phyloP scores from a whole-genome alignment of 2,329 filamentous ascomycete species.

The Parastagonospora nodorum region DNA sequence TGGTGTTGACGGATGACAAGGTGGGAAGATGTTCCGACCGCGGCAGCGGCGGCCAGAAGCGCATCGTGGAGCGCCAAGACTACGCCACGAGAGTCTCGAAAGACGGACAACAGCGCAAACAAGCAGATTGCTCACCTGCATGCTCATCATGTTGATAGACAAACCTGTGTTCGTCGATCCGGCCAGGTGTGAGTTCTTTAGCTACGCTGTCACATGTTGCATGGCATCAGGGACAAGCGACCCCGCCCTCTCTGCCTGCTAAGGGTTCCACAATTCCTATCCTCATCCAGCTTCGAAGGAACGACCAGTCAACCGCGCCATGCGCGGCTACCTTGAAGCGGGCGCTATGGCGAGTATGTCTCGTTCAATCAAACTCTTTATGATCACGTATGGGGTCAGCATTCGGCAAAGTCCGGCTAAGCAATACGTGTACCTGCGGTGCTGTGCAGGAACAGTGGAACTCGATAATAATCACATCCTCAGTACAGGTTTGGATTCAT shows the following conservation, averaged over 20 bases:
- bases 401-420: slow-evolving; percentile 19
- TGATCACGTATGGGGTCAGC: slow-evolving; percentile 15
- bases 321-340: slow-evolving; percentile 33
- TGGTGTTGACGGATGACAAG: not conserved
- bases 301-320: slow-evolving; percentile 29
- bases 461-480: slow-evolving; percentile 13
- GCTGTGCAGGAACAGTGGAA: slow-evolving; percentile 22
- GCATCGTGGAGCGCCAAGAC: not conserved
- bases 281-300: slow-evolving; percentile 9
- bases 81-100: not conserved
- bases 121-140: not conserved
- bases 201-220: slow-evolving; percentile 20
- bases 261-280: slow-evolving; percentile 22
- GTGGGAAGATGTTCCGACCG: not conserved
- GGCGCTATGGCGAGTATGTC: not conserved
- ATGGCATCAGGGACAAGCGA: slow-evolving; percentile 3
- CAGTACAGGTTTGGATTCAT: slow-evolving; percentile 8
- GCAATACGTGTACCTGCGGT: slow-evolving; percentile 18
- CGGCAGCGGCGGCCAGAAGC: slow-evolving; percentile 7
- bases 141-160: not conserved
- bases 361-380: slow-evolving; percentile 2
- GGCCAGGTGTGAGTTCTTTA: slow-evolving; percentile 10
- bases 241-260: slow-evolving; percentile 20
- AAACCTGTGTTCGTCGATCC: slow-evolving; percentile 39
- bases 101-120: slow-evolving; percentile 7